Evolutionary conservation across 106 monocot species (phyloP).

Genomic region (Xerophyta viscosa): DNA sequence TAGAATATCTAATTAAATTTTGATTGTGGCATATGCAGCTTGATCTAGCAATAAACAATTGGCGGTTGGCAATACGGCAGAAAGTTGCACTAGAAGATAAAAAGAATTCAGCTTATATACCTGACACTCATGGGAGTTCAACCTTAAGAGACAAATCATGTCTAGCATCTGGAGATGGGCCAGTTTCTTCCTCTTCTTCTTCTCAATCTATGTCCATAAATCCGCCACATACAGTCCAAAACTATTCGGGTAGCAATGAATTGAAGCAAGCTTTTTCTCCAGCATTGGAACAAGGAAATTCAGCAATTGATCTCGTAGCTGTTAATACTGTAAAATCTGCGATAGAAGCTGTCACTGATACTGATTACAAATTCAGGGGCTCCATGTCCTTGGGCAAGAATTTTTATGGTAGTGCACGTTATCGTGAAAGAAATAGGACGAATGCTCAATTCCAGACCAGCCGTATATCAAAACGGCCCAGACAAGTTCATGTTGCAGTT

Average conservation of each 20-base stretch:
- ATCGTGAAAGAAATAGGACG: conserved; percentile 12
- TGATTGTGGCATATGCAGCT: conserved; percentile 11
- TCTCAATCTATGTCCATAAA: neutral
- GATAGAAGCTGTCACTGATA: neutral
- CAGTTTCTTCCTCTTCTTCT: neutral
- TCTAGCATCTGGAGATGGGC: conserved; percentile 2
- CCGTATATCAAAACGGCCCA: conserved; percentile 12
- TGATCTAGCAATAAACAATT: conserved; percentile 24
- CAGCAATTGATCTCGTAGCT: conserved; percentile 1
- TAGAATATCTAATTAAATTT: conserved; percentile 3
- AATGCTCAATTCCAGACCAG: neutral
- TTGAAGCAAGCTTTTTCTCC: conserved; percentile 1
- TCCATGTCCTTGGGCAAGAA: neutral
- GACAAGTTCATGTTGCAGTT: no score
- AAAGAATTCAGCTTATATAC: neutral
- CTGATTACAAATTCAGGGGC: conserved; percentile 2
- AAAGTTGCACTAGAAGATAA: conserved; percentile 4
- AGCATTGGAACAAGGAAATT: conserved; percentile 1
- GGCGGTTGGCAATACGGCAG: conserved; percentile 5
- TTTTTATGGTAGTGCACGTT: neutral
- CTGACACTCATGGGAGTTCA: neutral
- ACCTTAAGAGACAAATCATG: neutral
- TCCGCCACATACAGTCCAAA: neutral
- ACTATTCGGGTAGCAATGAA: neutral
- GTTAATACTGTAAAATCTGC: neutral